A percentile compares a stretch with the other conserved stretches of the same genome.
Conservation (phyloP, 495 filamentous ascomycete species). For the Pseudotulostoma volvatum region DNA sequence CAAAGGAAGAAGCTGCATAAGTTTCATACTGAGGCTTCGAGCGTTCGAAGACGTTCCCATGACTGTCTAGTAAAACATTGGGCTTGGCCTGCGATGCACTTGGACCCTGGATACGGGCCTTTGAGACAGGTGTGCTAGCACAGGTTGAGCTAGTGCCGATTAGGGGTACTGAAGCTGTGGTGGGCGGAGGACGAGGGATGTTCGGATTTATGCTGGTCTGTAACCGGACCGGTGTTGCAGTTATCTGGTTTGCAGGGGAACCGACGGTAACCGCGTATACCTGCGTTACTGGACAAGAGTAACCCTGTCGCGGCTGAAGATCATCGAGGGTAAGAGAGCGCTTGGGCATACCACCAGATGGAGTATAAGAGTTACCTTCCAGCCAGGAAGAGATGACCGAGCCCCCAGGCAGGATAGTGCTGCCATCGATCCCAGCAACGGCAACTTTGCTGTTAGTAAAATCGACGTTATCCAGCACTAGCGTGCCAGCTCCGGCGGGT, state of each 20-base stretch:
- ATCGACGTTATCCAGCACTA: conserved; percentile 78
- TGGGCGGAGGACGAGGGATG: neutral
- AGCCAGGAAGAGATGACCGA: conserved; percentile 52
- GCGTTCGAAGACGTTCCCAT: conserved; percentile 43
- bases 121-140: conserved; percentile 15
- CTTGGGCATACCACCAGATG: conserved; percentile 14
- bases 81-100: conserved; percentile 23
- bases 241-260: neutral
- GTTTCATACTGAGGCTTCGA: conserved; percentile 52
- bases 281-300: conserved; percentile 30
- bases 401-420: conserved; percentile 52
- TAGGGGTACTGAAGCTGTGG: neutral
- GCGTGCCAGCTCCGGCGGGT: conserved; percentile 53
- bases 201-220: conserved; percentile 1
- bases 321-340: conserved; percentile 9
- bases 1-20: conserved; percentile 30
- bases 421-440: conserved; percentile 34
- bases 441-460: conserved; percentile 41
- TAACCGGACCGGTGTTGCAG: neutral
- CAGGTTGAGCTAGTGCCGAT: conserved; percentile 11
- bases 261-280: conserved; percentile 2
- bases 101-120: conserved; percentile 24
- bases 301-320: conserved; percentile 24
- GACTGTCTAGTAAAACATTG: conserved; percentile 16
- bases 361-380: conserved; percentile 56